Conservation (phyloP, 106 monocot species). For the Platanthera guangdongensis region DNA sequence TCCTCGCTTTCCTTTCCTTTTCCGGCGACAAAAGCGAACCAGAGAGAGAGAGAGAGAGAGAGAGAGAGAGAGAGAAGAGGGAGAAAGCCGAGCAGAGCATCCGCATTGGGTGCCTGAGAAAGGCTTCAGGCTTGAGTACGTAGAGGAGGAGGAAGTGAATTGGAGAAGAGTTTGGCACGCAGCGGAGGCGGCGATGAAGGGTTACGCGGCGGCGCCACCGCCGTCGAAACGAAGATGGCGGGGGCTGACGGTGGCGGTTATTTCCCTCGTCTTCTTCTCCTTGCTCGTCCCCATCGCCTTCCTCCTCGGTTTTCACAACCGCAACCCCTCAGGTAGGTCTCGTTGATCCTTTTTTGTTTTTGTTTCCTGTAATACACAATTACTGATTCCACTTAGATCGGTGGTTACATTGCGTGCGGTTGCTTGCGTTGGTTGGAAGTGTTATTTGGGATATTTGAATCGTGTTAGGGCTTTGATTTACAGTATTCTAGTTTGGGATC, state of each 20-base stretch:
- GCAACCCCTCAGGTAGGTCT: constrained; percentile 18
- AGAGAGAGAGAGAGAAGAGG: not conserved
- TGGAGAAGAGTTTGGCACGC: not conserved
- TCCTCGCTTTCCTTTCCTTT: not conserved
- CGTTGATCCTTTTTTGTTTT: not conserved
- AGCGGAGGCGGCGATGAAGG: constrained; percentile 16
- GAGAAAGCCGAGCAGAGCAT: not conserved
- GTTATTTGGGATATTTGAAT: not conserved
- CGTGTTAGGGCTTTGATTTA: not conserved
- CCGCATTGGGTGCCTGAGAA: constrained; percentile 1
- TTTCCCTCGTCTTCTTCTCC: constrained; percentile 45
- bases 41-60: constrained; percentile 1
- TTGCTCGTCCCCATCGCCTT: constrained; percentile 42
- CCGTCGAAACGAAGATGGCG: constrained; percentile 43
- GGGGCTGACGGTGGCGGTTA: constrained; percentile 23
- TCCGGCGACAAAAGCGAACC: not conserved
- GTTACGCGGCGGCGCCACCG: constrained; percentile 8
- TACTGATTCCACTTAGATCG: constrained; percentile 1
- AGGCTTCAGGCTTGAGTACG: not conserved
- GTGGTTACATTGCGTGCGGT: not conserved
- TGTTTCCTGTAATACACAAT: not conserved
- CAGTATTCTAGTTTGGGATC: not conserved
- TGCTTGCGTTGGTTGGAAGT: not conserved
- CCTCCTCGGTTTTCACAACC: constrained; percentile 35
- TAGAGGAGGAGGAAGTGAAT: not conserved